Conservation (phyloP, 116 monocot species). For the Phalaenopsis hybrid region DNA sequence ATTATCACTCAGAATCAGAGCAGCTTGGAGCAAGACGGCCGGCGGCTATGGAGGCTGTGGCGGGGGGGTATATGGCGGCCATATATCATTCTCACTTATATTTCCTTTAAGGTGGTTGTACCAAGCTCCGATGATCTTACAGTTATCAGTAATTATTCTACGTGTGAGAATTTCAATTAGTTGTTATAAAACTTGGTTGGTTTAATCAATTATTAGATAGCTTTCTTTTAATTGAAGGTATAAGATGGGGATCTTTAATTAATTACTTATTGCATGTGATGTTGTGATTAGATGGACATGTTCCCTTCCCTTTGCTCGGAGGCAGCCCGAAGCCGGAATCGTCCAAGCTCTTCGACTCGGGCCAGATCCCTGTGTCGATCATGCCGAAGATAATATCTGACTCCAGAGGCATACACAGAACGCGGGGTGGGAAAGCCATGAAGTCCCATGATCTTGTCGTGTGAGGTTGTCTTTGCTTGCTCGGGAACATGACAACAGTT, state of each 20-base stretch:
- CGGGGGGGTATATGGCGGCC: neutral
- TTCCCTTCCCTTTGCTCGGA: conserved; percentile 31
- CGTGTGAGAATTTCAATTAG: neutral
- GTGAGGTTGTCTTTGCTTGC: conserved; percentile 7
- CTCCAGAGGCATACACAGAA: neutral
- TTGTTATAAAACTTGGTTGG: neutral
- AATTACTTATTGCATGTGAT: conserved; percentile 31
- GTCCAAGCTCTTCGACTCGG: conserved; percentile 22
- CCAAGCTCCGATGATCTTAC: conserved; percentile 14
- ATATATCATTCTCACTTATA: neutral
- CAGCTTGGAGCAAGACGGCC: neutral
- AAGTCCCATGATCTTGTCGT: conserved; percentile 26
- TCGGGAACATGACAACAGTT: conserved; percentile 16
- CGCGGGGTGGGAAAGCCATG: conserved; percentile 7
- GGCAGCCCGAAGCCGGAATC: conserved; percentile 27
- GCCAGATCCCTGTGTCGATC: conserved; percentile 28
- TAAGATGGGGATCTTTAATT: neutral
- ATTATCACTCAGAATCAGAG: conserved; percentile 12
- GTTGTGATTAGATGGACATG: conserved; percentile 11
- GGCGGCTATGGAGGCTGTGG: conserved; percentile 6
- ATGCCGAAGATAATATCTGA: conserved; percentile 15
- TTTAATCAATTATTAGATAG: neutral
- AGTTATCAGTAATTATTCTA: too few species aligned
- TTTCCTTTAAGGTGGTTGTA: neutral
- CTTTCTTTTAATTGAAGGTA: neutral